A percentile compares a stretch with the other conserved stretches of the same genome.
phyloP scores from a whole-genome alignment of 1,139 yeast genomes.

The Nakaseomyces glabratus region DNA sequence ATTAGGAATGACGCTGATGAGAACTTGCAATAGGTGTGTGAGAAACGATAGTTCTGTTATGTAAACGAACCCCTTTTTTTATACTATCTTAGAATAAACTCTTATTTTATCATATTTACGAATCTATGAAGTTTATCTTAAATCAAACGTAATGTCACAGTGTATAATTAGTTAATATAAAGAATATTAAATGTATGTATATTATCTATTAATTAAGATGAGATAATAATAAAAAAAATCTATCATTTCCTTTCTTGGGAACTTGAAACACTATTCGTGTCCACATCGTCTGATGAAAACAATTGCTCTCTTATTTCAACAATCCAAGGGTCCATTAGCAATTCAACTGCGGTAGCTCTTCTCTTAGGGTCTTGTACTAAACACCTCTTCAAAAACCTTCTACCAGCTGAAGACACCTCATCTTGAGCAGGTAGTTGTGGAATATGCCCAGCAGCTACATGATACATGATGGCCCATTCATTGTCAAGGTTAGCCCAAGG shows the following conservation, averaged over 20 bases:
- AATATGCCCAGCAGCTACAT: conserved; percentile 89
- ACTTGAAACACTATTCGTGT: conserved; percentile 1
- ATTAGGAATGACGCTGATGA: conserved; percentile 10
- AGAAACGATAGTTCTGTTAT: too few species aligned
- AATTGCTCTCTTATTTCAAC: conserved; percentile 64
- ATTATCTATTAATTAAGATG: too few species aligned
- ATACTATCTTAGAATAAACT: too few species aligned
- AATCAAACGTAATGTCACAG: too few species aligned
- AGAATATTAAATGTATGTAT: too few species aligned
- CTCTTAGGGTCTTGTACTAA: conserved; percentile 73
- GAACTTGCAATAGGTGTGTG: too few species aligned
- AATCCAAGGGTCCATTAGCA: conserved; percentile 87
- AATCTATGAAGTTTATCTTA: too few species aligned
- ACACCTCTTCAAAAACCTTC: conserved; percentile 61
- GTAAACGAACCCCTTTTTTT: too few species aligned
- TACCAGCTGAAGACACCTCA: conserved; percentile 69
- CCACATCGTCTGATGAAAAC: conserved; percentile 33
- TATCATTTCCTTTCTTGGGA: conserved; percentile 3
- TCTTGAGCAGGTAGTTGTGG: conserved; percentile 78
- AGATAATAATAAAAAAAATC: too few species aligned
- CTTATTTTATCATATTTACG: too few species aligned
- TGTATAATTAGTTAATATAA: too few species aligned
- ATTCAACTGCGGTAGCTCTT: conserved; percentile 77
- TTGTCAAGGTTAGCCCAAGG: conserved; percentile 92
- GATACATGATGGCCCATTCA: conserved; percentile 98